These are phyloP conservation scores for Clausena lansium DNA, from an alignment of 345 rosid genomes.

Conservation along the genomic window DNA sequence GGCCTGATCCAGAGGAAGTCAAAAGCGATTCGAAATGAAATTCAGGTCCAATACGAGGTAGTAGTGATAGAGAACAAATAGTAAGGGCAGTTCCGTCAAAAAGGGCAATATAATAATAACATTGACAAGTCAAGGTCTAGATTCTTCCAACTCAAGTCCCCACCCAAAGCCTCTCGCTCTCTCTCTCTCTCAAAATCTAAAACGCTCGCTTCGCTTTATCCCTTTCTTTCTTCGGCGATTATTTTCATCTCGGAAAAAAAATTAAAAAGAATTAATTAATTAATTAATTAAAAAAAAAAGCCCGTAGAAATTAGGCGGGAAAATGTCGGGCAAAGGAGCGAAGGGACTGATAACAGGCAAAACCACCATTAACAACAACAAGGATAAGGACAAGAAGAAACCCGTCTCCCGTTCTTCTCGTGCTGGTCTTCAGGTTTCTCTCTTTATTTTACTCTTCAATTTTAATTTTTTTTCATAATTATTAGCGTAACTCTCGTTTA, in stretches of 20 bases:
- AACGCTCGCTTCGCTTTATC: neutral
- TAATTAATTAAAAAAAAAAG: neutral
- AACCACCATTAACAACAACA: conserved; percentile 35
- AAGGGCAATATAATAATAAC: neutral
- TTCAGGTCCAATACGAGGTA: neutral
- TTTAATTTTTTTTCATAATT: neutral
- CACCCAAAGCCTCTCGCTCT: neutral
- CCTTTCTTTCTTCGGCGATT: neutral
- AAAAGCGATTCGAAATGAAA: no score
- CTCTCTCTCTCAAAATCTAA: neutral
- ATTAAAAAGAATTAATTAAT: neutral
- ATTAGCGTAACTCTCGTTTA: neutral
- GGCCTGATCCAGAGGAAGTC: no score
- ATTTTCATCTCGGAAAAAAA: neutral
- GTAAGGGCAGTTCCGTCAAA: conserved; percentile 9
- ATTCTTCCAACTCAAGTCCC: neutral
- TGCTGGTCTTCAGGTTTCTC: conserved; percentile 69
- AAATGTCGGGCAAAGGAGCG: conserved; percentile 86
- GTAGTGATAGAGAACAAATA: neutral
- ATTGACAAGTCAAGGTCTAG: neutral
- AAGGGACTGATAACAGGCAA: conserved; percentile 74
- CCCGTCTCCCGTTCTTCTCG: conserved; percentile 78
- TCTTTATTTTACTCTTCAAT: neutral
- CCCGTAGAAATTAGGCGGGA: conserved; percentile 21
- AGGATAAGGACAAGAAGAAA: conserved; percentile 73